phyloP scores from a whole-genome alignment of 805 yeast genomes.

The Ascoidea tarda region DNA sequence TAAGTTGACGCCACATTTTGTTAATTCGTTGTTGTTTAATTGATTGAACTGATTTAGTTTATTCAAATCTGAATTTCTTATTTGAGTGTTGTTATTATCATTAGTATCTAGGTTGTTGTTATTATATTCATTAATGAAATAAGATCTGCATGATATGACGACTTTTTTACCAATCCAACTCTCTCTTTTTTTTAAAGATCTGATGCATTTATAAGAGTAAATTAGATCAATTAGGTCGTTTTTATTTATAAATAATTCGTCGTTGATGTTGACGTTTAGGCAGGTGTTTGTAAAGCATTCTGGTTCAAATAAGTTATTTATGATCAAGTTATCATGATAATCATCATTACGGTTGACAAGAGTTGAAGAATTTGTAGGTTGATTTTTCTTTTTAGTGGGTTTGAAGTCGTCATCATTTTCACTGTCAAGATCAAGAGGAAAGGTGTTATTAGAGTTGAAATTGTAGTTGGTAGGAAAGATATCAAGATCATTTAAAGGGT shows the following conservation, averaged over 20 bases:
- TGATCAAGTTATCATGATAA: too few relatives aligned
- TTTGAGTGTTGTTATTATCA: too few relatives aligned
- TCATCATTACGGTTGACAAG: too few relatives aligned
- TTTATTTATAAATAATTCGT: slow-evolving; percentile 1
- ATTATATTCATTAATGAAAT: too few relatives aligned
- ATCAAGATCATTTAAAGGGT: background rate
- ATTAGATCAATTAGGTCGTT: slow-evolving; percentile 4
- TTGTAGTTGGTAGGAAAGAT: background rate
- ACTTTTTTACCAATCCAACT: slow-evolving; percentile 1
- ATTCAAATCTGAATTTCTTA: background rate
- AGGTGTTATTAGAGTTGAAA: background rate
- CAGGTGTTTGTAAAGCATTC: too few relatives aligned
- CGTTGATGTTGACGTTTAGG: background rate
- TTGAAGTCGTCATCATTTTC: background rate
- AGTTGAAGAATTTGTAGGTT: too few relatives aligned
- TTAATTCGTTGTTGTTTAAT: background rate
- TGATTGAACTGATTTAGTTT: too few relatives aligned
- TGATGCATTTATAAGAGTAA: slow-evolving; percentile 6
- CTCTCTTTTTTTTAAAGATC: slow-evolving; percentile 1
- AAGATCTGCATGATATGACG: background rate
- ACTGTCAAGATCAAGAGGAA: background rate
- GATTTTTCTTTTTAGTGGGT: too few relatives aligned
- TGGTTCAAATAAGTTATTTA: background rate
- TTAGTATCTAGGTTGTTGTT: too few relatives aligned
- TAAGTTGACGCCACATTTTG: background rate